Conservation (phyloP, 176 grass and related monocot genomes). For the Alloteropsis semialata region DNA sequence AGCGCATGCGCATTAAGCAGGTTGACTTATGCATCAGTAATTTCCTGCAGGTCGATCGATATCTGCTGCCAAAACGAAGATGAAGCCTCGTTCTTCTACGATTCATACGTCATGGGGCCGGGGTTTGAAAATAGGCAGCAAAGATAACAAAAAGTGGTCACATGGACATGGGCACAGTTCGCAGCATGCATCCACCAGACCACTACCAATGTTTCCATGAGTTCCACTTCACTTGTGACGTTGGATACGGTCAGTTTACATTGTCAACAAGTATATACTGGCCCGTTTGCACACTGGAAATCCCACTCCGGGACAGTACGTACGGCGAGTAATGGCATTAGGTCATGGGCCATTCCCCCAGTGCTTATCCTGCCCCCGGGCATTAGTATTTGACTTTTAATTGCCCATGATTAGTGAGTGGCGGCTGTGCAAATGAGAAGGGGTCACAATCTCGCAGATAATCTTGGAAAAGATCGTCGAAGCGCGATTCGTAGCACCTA, state of each 20-base stretch:
- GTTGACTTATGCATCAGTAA: background rate
- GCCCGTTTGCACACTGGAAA: constrained; percentile 8
- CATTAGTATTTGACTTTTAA: constrained; percentile 30
- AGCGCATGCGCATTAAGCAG: background rate
- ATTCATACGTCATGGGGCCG: background rate
- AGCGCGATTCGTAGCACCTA: background rate
- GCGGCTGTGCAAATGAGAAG: constrained; percentile 13
- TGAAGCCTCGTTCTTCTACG: background rate
- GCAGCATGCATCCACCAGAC: constrained; percentile 1
- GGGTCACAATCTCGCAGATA: constrained; percentile 27
- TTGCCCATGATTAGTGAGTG: constrained; percentile 16
- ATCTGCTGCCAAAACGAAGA: background rate
- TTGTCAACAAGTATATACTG: background rate
- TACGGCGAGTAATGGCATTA: constrained; percentile 24
- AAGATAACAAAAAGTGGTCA: background rate
- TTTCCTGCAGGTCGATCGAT: background rate
- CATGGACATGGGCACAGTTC: background rate
- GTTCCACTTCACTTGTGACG: constrained; percentile 18
- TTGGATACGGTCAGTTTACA: background rate
- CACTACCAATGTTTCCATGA: background rate
- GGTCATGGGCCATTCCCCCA: constrained; percentile 26
- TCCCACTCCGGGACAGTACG: background rate
- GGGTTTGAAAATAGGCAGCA: background rate
- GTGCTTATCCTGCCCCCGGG: constrained; percentile 29
- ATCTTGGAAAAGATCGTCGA: constrained; percentile 23